Conservation (phyloP, 495 filamentous ascomycete genomes). For the Trichoderma erinaceum region DNA sequence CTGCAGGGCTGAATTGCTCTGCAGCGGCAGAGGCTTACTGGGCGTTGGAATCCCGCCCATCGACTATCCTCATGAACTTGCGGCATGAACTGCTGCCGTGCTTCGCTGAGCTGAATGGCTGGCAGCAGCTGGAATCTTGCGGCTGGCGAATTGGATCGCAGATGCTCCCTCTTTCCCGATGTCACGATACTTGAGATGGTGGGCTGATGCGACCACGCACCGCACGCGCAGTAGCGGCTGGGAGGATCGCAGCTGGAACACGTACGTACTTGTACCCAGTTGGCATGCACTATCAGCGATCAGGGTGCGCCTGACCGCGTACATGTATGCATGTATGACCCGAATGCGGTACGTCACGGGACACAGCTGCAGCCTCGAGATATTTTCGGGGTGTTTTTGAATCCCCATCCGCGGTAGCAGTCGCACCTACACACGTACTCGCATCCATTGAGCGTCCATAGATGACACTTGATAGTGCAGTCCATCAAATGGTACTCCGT, state of each 20-base stretch:
- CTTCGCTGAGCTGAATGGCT: not conserved
- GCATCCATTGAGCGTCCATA: no score
- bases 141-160: not conserved
- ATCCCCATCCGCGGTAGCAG: no score
- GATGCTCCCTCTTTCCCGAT: not conserved
- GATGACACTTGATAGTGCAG: no score
- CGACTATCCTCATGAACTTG: not conserved
- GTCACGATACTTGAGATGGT: constrained; percentile 4
- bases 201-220: not conserved
- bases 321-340: constrained; percentile 5
- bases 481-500: no score
- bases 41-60: not conserved
- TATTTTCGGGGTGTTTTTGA: not conserved
- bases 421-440: no score
- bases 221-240: not conserved
- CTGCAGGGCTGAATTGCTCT: not conserved
- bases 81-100: not conserved
- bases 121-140: not conserved
- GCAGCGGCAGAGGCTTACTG: not conserved
- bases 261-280: not conserved
- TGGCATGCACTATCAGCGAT: not conserved
- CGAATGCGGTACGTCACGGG: constrained; percentile 1
- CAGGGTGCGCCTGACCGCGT: constrained; percentile 2
- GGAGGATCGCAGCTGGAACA: not conserved
- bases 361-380: not conserved